Evolutionary conservation across 2,329 filamentous ascomycete species (phyloP), one percentile per base, ranked within the genome.

Genomic region (Ploettnerulaceae sp.): DNA sequence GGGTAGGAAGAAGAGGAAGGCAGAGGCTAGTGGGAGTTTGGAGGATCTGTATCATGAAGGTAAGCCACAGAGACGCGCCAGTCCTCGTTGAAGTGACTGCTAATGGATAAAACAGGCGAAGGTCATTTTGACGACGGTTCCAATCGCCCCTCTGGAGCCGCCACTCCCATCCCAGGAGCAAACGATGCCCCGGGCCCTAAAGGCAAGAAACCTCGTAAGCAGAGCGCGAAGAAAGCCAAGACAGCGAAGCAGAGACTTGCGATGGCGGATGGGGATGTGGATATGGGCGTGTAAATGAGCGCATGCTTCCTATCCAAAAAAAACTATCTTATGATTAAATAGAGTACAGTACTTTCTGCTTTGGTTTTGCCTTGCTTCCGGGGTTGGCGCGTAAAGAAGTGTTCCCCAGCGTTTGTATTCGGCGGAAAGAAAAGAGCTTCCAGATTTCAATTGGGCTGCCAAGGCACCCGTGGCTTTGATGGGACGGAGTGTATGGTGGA

Each of bases 21-120:
- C 72, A 51, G 71, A 69, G 32, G 72, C 72, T 49, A 67, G 61
- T 28, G 77, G 79, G 60, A 91, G 85, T 61, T 71, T 97, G 67
- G 93, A 97, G 66, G 91, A 96, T 64, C 89, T 98, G 87, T 98
- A 98, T 70, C 93, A 98, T 66, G 93, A 98, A 76, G 93, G 93
- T 95, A 67, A 82, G 87, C 71, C 45, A 4, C 43, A 1, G n/a
- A n/a, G n/a, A n/a, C n/a, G n/a, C n/a, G n/a, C n/a, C n/a, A 48
- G 29, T 47, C 24, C 38, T 48, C 42, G 38, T 17, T n/a, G 11
- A 33, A 12, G 40, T 20, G 54, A 35, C 18, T 17, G 9, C 64
- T 70, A 64, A 75, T 60, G 2, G 31, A 38, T 20, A 35, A 5
- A 17, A 43, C 62, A 97, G 91, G 91, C 61, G 93, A 98, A 75